Percentiles rank a stretch among this genome's conserved stretches.
Conservation (phyloP, 2,329 filamentous ascomycete species). For the Exophiala spinifera region DNA sequence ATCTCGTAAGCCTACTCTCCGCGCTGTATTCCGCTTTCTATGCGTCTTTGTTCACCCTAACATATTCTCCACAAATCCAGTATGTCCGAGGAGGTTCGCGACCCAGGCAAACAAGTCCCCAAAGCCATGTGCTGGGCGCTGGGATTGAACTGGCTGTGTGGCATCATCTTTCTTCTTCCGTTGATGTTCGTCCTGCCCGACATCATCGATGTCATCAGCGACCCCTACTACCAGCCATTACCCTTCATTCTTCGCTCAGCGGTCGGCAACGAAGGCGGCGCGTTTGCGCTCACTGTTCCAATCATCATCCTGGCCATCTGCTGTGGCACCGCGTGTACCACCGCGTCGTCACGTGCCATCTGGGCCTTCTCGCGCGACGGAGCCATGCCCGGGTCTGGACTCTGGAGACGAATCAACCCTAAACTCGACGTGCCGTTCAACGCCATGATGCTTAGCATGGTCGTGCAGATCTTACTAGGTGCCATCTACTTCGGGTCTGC, state of each 20-base stretch:
- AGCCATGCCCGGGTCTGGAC: conserved; percentile 65
- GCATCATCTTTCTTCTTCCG: conserved; percentile 66
- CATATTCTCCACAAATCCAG: no score
- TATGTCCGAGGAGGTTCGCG: conserved; percentile 71
- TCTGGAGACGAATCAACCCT: conserved; percentile 65
- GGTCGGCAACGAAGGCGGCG: conserved; percentile 65
- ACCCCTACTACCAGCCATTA: conserved; percentile 72
- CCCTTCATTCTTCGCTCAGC: conserved; percentile 53
- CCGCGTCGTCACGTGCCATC: conserved; percentile 69
- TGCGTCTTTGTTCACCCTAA: no score
- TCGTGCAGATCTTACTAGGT: conserved; percentile 48
- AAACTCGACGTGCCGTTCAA: conserved; percentile 64
- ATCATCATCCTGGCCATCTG: conserved; percentile 75
- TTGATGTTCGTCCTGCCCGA: conserved; percentile 68
- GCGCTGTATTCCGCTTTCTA: no score
- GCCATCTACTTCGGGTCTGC: conserved; percentile 50
- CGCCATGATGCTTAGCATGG: conserved; percentile 39
- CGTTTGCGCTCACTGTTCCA: conserved; percentile 72
- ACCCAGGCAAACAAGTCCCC: conserved; percentile 57
- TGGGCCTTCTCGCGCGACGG: conserved; percentile 75
- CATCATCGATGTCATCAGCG: conserved; percentile 53
- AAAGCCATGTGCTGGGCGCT: conserved; percentile 66
- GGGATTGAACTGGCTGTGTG: conserved; percentile 63
- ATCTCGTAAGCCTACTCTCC: conserved; percentile 62
- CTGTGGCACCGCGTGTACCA: conserved; percentile 70